phyloP scores from a whole-genome alignment of 1,284 basidiomycete genomes.

The Macrocystidia cucumis region DNA sequence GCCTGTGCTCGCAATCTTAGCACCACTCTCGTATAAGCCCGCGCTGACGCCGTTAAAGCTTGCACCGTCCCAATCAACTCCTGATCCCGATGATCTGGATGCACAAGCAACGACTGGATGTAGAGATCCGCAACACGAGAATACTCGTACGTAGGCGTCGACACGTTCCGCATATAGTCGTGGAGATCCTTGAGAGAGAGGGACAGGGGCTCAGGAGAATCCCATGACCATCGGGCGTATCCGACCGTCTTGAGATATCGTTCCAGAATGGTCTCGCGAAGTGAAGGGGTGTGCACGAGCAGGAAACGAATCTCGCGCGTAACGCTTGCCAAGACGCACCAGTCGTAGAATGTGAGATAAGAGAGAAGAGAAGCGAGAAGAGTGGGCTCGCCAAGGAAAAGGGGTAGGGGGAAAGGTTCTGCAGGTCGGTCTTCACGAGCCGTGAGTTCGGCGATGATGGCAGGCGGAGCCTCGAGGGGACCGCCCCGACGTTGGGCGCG shows the following conservation, averaged over 20 bases:
- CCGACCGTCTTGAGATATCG: conserved; percentile 62
- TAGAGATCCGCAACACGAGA: conserved; percentile 47
- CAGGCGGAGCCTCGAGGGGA: conserved; percentile 19
- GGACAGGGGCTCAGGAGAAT: conserved; percentile 47
- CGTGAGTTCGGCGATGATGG: conserved; percentile 17
- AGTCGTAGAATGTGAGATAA: conserved; percentile 59
- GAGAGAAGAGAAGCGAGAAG: conserved; percentile 45
- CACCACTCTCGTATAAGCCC: conserved; percentile 69
- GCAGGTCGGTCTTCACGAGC: conserved; percentile 19
- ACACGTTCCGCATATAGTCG: conserved; percentile 71
- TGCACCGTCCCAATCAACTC: conserved; percentile 32
- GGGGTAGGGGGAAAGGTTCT: conserved; percentile 41
- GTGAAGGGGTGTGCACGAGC: conserved; percentile 38
- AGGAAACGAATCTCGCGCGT: conserved; percentile 42
- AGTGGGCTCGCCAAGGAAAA: conserved; percentile 40
- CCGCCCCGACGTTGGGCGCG: conserved; percentile 12
- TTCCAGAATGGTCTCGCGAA: conserved; percentile 60
- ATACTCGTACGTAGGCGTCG: conserved; percentile 66
- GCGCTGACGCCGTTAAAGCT: conserved; percentile 46
- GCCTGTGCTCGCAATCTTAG: conserved; percentile 69
- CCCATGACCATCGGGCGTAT: conserved; percentile 57
- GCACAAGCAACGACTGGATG: conserved; percentile 35
- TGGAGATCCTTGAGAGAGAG: conserved; percentile 67
- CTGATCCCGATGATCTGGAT: conserved; percentile 29
- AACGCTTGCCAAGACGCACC: conserved; percentile 49